A percentile compares a stretch with the other conserved stretches of the same genome.
Conservation (phyloP, 768 basidiomycete species). For the Pleurotus tuoliensis region DNA sequence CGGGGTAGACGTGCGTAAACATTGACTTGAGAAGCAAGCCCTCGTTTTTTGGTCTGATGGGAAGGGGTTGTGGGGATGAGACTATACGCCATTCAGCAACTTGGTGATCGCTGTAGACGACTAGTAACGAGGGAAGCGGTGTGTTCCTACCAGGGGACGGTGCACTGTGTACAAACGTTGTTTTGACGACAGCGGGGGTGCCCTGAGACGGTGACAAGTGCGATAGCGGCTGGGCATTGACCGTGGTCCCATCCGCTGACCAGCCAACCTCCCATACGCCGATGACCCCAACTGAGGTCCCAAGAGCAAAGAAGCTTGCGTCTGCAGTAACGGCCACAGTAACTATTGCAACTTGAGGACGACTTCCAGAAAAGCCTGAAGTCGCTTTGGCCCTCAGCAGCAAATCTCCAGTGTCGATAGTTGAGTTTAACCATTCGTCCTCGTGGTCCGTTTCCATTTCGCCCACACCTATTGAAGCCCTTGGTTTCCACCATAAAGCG, state of each 20-base stretch:
- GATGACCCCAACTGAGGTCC: conserved; percentile 64
- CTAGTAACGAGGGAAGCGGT: conserved; percentile 32
- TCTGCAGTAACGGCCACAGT: conserved; percentile 58
- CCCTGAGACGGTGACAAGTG: conserved; percentile 11
- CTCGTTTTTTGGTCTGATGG: conserved; percentile 28
- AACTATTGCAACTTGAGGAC: conserved; percentile 45
- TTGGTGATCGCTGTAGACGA: conserved; percentile 56
- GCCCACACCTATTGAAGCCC: background rate
- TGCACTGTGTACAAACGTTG: conserved; percentile 21
- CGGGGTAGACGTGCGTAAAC: conserved; percentile 44
- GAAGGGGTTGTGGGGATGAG: conserved; percentile 24
- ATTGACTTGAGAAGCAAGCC: conserved; percentile 43
- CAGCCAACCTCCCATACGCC: conserved; percentile 54
- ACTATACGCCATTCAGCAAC: conserved; percentile 52
- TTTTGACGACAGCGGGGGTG: conserved; percentile 24
- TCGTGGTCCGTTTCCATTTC: conserved; percentile 21
- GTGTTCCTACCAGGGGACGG: background rate
- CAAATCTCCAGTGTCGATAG: conserved; percentile 49
- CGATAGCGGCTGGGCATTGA: conserved; percentile 4
- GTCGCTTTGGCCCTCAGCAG: conserved; percentile 48
- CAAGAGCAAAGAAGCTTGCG: conserved; percentile 66
- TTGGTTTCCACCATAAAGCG: conserved; percentile 47
- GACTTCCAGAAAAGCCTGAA: conserved; percentile 25
- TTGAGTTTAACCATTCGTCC: conserved; percentile 33
- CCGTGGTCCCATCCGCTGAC: background rate